Base-by-base conservation (phyloP, 2,329 filamentous ascomycete species). In the Coniella lustricola region DNA sequence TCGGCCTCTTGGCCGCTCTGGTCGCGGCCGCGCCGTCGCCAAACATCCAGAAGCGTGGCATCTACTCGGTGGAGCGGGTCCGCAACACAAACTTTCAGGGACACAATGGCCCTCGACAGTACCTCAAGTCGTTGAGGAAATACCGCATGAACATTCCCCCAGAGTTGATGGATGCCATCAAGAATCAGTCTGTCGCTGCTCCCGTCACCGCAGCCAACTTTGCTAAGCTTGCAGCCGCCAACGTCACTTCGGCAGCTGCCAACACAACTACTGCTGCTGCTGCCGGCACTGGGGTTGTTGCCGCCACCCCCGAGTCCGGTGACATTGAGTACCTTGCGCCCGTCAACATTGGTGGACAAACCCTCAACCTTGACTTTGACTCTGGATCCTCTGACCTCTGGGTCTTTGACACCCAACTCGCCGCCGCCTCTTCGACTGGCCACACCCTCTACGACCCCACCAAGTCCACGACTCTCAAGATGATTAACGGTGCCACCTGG, bases 381-480 rank as follows among this genome's bases (percentile, higher is more conserved):
- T 84, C 82, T n/a, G 85, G 85, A 49, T 87, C 84, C 2, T 77
- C 84, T 12, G 85, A 88, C 64, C 73, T 87, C 69, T 89, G 84
- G 84, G 77, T 85, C 18, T 85, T 88, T 68, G 85, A 77, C 67
- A 80, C 77, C 14, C 62, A 73, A 47, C 74, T 87, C 33, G 60
- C 74, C 1, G 46, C 66, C 1, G 50, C 60, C 4, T 54, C 69
- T 39, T 71, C 70, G 33, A 59, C 61, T 22, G 72, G 73, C 34
- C 84, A 85, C 64, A 57, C 56, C 9, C 45, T 67, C 20, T 73
- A 61, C 55, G 62, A 72, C 55, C 60, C 67, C 3, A 48, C 52
- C 13, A 56, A 64, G 54, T 72, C 69, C 40, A 53, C 57, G 17
- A 62, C 56, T 12, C 68, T 69, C 46, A 49, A 57, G 38, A 47